phyloP scores from a whole-genome alignment of 2,329 filamentous ascomycete species.

The Pseudogymnoascus sp. region DNA sequence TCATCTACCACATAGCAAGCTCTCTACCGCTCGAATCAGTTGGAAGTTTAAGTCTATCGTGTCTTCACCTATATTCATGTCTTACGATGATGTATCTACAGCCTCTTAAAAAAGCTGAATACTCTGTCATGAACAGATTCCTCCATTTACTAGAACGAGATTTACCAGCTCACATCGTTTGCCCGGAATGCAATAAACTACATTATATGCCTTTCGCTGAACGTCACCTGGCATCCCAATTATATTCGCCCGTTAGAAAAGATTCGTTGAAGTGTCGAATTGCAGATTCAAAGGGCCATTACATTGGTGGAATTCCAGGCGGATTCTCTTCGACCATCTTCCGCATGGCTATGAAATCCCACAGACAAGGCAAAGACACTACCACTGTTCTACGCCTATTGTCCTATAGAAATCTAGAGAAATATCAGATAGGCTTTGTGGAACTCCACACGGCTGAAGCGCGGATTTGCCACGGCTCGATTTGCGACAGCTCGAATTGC shows the following conservation, averaged over 20 bases:
- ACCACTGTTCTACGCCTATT: constrained; percentile 9
- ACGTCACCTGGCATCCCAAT: constrained; percentile 4
- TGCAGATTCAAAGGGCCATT: not conserved
- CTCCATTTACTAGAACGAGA: constrained; percentile 17
- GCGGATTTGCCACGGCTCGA: constrained; percentile 10
- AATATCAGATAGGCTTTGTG: constrained; percentile 4
- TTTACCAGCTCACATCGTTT: constrained; percentile 14
- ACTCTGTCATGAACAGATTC: constrained; percentile 12
- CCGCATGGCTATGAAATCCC: constrained; percentile 19
- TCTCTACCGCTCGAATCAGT: constrained; percentile 15
- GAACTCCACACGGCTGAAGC: constrained; percentile 12
- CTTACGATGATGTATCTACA: constrained; percentile 13
- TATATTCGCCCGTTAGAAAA: not conserved
- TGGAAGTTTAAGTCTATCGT: constrained; percentile 14
- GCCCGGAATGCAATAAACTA: constrained; percentile 15
- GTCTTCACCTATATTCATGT: constrained; percentile 14
- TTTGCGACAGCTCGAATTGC: constrained; percentile 1
- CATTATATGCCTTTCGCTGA: constrained; percentile 15
- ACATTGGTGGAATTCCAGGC: not conserved
- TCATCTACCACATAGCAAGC: constrained; percentile 17
- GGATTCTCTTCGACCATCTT: constrained; percentile 19
- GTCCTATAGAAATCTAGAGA: not conserved
- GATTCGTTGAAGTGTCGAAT: constrained; percentile 15
- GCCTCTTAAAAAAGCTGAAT: constrained; percentile 16
- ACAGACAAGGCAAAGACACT: constrained; percentile 15